A percentile compares a stretch with the other conserved stretches of the same genome.
Evolutionary conservation across 2,329 filamentous ascomycete genomes (phyloP).

Genomic region (Fusarium sp.): DNA sequence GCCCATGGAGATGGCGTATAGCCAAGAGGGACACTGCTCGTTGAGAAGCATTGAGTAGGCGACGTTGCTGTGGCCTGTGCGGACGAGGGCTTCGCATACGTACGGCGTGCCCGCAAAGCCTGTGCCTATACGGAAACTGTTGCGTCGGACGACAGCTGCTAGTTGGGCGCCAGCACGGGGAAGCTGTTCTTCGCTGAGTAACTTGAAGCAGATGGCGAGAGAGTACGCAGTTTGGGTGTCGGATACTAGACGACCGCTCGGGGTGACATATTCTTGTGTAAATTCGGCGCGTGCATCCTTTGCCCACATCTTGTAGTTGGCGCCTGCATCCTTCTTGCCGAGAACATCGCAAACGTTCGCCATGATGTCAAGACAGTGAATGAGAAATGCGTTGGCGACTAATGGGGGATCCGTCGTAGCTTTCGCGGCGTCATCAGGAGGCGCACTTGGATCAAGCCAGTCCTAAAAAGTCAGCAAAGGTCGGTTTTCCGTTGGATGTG

Average conservation of each 20-base stretch:
- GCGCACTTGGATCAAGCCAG: slow-evolving; percentile 61
- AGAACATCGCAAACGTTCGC: slow-evolving; percentile 51
- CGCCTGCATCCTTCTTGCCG: slow-evolving; percentile 34
- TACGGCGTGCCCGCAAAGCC: slow-evolving; percentile 55
- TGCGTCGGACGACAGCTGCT: slow-evolving; percentile 30
- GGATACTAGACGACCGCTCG: slow-evolving; percentile 35
- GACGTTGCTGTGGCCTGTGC: slow-evolving; percentile 32
- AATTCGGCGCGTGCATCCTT: slow-evolving; percentile 29
- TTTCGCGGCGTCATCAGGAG: slow-evolving; percentile 52
- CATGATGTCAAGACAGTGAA: slow-evolving; percentile 55
- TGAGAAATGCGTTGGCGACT: slow-evolving; percentile 61
- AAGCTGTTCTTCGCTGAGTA: slow-evolving; percentile 15
- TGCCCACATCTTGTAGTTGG: slow-evolving; percentile 27
- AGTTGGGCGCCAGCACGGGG: slow-evolving; percentile 29
- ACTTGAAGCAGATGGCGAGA: slow-evolving; percentile 39
- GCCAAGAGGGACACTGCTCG: slow-evolving; percentile 51
- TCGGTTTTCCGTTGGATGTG: fast-evolving
- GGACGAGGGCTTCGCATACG: slow-evolving; percentile 38
- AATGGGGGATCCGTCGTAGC: slow-evolving; percentile 55
- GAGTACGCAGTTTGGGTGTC: slow-evolving; percentile 42
- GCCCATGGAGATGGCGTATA: slow-evolving; percentile 54
- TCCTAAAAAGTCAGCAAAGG: slow-evolving; percentile 50
- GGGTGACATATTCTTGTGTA: slow-evolving; percentile 38
- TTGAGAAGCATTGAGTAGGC: slow-evolving; percentile 54
- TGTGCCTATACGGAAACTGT: slow-evolving; percentile 37